Evolutionary conservation across 2,329 filamentous ascomycete species (phyloP).

Genomic region (Phyllosticta citrichinensis): DNA sequence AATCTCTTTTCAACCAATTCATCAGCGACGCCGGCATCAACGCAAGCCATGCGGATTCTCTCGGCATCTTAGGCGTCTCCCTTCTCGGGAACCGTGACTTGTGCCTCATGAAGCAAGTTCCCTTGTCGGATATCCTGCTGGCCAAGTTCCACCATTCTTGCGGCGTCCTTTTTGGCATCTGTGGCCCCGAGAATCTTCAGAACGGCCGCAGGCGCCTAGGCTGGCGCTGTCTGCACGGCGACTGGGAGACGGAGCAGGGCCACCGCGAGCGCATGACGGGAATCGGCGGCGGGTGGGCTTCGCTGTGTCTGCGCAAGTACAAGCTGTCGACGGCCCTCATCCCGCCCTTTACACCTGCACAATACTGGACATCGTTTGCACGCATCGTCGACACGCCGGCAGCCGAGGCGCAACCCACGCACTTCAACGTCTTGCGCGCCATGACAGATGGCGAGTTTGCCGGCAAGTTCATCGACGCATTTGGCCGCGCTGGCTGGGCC

Average conservation of each 20-base stretch:
- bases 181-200: conserved; percentile 61
- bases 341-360: conserved; percentile 54
- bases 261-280: conserved; percentile 79
- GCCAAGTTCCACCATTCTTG: conserved; percentile 75
- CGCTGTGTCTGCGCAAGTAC: conserved; percentile 65
- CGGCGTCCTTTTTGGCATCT: conserved; percentile 76
- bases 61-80: conserved; percentile 54
- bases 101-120: conserved; percentile 34
- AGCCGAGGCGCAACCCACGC: conserved; percentile 36
- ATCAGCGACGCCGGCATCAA: conserved; percentile 30
- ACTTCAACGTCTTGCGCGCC: conserved; percentile 41
- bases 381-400: conserved; percentile 66
- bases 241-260: conserved; percentile 56
- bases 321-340: conserved; percentile 40
- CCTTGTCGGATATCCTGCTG: conserved; percentile 74
- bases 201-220: conserved; percentile 23
- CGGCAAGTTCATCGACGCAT: conserved; percentile 68
- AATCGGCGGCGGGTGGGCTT: conserved; percentile 72
- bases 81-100: not conserved
- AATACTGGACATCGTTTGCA: conserved; percentile 76
- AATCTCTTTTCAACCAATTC: conserved; percentile 57
- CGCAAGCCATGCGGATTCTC: conserved; percentile 52
- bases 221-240: conserved; percentile 21
- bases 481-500: conserved; percentile 64
- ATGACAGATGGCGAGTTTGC: conserved; percentile 52